Evolutionary conservation across 1,284 basidiomycete species (phyloP).

Genomic region (Marasmius sp.): DNA sequence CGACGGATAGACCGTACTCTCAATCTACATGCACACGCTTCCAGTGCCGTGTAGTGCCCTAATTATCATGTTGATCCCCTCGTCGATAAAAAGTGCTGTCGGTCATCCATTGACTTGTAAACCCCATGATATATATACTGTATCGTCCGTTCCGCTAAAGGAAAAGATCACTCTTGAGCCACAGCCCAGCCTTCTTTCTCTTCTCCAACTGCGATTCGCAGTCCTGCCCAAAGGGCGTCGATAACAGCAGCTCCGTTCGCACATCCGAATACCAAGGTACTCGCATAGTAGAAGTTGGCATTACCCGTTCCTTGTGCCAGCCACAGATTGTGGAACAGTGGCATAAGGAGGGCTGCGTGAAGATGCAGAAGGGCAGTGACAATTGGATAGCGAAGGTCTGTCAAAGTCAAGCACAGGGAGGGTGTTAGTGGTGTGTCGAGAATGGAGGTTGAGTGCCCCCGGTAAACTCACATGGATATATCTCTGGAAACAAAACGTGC

Average conservation of each 20-base stretch:
- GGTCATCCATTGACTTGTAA: too few relatives aligned
- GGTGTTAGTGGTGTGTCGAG: background rate
- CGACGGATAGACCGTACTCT: background rate
- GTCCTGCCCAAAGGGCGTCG: slow-evolving; percentile 79
- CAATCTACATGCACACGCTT: background rate
- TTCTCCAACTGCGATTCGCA: slow-evolving; percentile 68
- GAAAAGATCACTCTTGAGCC: slow-evolving; percentile 50
- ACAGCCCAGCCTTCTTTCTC: slow-evolving; percentile 51
- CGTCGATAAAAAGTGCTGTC: too few relatives aligned
- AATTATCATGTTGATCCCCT: too few relatives aligned
- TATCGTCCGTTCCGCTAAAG: too few relatives aligned
- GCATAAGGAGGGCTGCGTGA: slow-evolving; percentile 85
- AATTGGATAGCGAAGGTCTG: slow-evolving; percentile 88
- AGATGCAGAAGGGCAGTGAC: slow-evolving; percentile 83
- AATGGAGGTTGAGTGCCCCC: background rate
- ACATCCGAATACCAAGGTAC: slow-evolving; percentile 90
- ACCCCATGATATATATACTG: too few relatives aligned
- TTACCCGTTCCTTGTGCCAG: slow-evolving; percentile 91
- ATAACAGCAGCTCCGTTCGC: slow-evolving; percentile 83
- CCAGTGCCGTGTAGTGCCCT: too few relatives aligned
- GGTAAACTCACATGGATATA: slow-evolving; percentile 68
- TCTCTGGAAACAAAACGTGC: slow-evolving; percentile 82
- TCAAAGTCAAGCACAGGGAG: background rate
- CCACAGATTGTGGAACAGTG: slow-evolving; percentile 93
- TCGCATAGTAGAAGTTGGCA: slow-evolving; percentile 98